phyloP scores from a whole-genome alignment of 306 rosid species.

The Vigna reflexopilosa region DNA sequence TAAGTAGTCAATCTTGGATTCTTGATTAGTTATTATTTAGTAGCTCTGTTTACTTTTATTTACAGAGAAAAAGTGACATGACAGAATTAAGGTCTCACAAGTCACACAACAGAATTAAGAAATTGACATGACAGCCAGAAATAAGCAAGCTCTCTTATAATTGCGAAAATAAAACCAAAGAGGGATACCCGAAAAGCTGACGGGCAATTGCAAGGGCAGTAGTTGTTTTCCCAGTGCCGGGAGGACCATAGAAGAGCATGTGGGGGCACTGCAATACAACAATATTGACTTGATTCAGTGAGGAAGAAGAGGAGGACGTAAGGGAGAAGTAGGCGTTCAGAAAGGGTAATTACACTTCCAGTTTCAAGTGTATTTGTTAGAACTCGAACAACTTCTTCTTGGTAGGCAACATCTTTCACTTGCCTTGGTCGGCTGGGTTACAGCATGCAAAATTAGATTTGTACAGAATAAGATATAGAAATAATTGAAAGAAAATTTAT shows the following conservation, averaged over 20 bases:
- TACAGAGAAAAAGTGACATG: not conserved
- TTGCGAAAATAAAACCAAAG: not conserved
- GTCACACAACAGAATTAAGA: not conserved
- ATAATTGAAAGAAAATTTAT: not conserved
- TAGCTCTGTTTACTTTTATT: not conserved
- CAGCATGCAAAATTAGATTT: not conserved
- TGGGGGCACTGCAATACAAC: constrained; percentile 71
- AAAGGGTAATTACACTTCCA: constrained; percentile 59
- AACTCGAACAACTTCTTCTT: constrained; percentile 93
- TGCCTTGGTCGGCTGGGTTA: constrained; percentile 82
- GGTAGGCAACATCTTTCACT: constrained; percentile 93
- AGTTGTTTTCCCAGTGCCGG: constrained; percentile 95
- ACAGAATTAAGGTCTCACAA: not conserved
- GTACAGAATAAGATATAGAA: not conserved
- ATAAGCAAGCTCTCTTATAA: not conserved
- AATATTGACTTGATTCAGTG: not conserved
- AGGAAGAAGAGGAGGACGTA: not conserved
- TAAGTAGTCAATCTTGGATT: not conserved
- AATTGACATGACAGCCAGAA: not conserved
- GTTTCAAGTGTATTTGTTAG: constrained; percentile 94
- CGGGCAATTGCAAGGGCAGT: constrained; percentile 92
- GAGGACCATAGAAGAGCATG: constrained; percentile 97
- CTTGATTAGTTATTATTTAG: not conserved
- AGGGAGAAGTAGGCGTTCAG: not conserved
- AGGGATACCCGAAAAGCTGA: constrained; percentile 77